Conservation (phyloP, 2,329 filamentous ascomycete species). For the Colletotrichum sp. region DNA sequence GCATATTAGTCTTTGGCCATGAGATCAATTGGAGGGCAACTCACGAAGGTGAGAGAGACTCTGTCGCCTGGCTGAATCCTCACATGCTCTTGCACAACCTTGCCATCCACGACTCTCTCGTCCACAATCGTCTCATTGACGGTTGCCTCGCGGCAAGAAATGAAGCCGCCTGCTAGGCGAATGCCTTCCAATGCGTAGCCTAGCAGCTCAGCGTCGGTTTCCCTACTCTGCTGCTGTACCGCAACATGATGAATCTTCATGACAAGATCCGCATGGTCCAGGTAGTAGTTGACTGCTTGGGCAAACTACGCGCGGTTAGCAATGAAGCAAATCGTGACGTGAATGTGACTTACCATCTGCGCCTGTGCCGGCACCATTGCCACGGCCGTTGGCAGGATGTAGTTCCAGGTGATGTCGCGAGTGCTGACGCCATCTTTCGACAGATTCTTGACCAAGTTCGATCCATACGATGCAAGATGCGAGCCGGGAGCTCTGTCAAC, state of each 20-base stretch:
- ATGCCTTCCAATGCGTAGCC: slow-evolving; percentile 77
- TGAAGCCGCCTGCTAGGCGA: slow-evolving; percentile 67
- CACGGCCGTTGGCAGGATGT: slow-evolving; percentile 71
- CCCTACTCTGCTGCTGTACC: slow-evolving; percentile 54
- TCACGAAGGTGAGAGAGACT: slow-evolving; percentile 68
- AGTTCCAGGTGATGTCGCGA: slow-evolving; percentile 73
- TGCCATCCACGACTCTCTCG: slow-evolving; percentile 47
- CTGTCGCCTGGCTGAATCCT: slow-evolving; percentile 60
- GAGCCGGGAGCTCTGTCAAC: slow-evolving; percentile 54
- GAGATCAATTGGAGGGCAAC: slow-evolving; percentile 13
- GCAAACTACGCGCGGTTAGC: slow-evolving; percentile 60
- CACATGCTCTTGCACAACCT: slow-evolving; percentile 34
- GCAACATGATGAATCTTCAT: slow-evolving; percentile 67
- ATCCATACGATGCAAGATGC: slow-evolving; percentile 66
- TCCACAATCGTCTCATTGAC: slow-evolving; percentile 49
- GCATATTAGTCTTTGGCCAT: not conserved
- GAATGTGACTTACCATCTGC: slow-evolving; percentile 57
- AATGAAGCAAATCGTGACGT: not conserved
- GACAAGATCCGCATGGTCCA: slow-evolving; percentile 63
- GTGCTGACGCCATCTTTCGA: slow-evolving; percentile 66
- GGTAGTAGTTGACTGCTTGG: slow-evolving; percentile 75
- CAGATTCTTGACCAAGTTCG: slow-evolving; percentile 68
- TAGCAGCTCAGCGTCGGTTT: slow-evolving; percentile 67
- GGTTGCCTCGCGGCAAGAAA: slow-evolving; percentile 62
- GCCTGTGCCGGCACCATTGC: slow-evolving; percentile 75